These are phyloP conservation scores for Diplodia sapinea DNA, from an alignment of 2,329 filamentous ascomycete species.

Conservation along the genomic window DNA sequence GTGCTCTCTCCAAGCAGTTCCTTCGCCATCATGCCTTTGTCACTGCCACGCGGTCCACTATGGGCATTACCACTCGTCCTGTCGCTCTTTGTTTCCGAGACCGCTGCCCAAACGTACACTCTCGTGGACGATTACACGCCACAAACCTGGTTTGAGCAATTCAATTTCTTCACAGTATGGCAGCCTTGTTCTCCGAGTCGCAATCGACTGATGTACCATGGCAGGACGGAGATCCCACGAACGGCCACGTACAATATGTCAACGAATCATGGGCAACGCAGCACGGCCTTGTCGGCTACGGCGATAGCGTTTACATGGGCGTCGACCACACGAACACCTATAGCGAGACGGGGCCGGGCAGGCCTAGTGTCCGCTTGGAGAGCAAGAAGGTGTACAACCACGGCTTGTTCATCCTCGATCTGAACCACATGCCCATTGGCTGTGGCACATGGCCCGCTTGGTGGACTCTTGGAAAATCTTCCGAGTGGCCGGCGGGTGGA, in stretches of 20 bases:
- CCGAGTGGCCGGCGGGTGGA: conserved; percentile 37
- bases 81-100: neutral
- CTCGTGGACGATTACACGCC: conserved; percentile 49
- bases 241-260: conserved; percentile 50
- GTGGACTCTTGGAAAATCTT: conserved; percentile 39
- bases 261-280: conserved; percentile 44
- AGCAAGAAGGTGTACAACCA: conserved; percentile 47
- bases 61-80: conserved; percentile 12
- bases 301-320: conserved; percentile 37
- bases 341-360: conserved; percentile 47
- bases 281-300: conserved; percentile 41
- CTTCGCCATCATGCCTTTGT: conserved; percentile 3
- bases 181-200: neutral
- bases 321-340: conserved; percentile 47
- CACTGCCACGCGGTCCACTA: neutral
- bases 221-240: conserved; percentile 40
- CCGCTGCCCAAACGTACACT: conserved; percentile 38
- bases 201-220: neutral
- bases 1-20: neutral
- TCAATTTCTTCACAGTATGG: conserved; percentile 48
- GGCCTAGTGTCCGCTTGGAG: conserved; percentile 44
- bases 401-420: conserved; percentile 49
- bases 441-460: conserved; percentile 50
- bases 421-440: conserved; percentile 44
- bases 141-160: conserved; percentile 53